These are phyloP conservation scores for Raphanus raphanistrum DNA, from an alignment of 345 rosid genomes.

Conservation along the genomic window DNA sequence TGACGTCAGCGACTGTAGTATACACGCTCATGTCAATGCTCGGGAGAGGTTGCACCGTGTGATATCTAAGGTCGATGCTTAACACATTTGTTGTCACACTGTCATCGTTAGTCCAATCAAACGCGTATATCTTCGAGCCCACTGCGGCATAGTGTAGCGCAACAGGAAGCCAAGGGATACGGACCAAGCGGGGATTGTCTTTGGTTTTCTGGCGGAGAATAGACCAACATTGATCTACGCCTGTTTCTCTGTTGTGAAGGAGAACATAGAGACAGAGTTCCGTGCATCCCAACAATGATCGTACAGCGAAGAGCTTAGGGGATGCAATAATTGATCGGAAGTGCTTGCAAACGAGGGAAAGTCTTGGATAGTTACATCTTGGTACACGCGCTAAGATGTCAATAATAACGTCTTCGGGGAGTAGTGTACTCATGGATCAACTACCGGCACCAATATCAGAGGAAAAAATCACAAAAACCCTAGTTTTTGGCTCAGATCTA, in stretches of 20 bases:
- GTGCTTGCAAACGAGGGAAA: background rate
- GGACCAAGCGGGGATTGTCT: background rate
- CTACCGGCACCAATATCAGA: background rate
- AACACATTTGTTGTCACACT: background rate
- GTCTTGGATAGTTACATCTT: background rate
- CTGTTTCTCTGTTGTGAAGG: background rate
- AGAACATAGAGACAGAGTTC: background rate
- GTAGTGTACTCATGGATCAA: background rate
- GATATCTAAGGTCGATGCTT: background rate
- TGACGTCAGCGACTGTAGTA: background rate
- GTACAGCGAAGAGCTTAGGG: background rate
- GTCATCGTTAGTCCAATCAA: background rate
- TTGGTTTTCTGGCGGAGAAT: background rate
- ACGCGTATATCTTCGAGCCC: background rate
- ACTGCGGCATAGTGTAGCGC: background rate
- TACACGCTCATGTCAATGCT: background rate
- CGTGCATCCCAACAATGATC: background rate
- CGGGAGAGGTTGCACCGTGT: background rate
- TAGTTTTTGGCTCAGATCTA: no score
- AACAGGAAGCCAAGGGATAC: background rate
- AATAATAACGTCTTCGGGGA: background rate
- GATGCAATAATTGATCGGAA: background rate
- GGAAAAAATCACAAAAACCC: background rate
- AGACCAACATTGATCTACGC: background rate
- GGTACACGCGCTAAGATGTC: background rate